These are phyloP conservation scores for Shiraia sp. DNA, from an alignment of 2,329 filamentous ascomycete genomes.

Conservation along the genomic window DNA sequence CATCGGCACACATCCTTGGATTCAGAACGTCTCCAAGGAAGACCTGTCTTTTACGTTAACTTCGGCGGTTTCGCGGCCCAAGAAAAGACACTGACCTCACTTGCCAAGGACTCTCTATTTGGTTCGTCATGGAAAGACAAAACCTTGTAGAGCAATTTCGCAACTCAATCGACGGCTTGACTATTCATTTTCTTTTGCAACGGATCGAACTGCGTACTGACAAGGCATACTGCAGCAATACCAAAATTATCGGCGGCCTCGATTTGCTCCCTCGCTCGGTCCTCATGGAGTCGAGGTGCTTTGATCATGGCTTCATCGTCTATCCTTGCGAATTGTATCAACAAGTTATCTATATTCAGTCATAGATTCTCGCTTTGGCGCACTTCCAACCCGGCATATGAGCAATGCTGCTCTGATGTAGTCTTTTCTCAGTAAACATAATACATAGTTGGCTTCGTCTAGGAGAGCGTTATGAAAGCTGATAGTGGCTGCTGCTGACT, in stretches of 20 bases:
- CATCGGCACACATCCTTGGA: not conserved
- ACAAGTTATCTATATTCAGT: too few species aligned
- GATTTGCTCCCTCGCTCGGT: constrained; percentile 42
- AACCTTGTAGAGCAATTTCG: constrained; percentile 21
- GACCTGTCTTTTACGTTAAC: constrained; percentile 3
- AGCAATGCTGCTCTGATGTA: constrained; percentile 23
- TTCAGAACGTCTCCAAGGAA: not conserved
- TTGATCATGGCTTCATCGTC: constrained; percentile 20
- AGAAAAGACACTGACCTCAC: constrained; percentile 10
- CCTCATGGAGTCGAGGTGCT: constrained; percentile 38
- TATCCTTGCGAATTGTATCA: too few species aligned
- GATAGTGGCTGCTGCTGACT: constrained; percentile 14
- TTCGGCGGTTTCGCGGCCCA: not conserved
- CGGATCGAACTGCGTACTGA: constrained; percentile 28
- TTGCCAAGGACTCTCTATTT: constrained; percentile 10
- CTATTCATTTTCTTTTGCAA: constrained; percentile 20
- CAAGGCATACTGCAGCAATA: constrained; percentile 38
- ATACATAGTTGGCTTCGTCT: constrained; percentile 12
- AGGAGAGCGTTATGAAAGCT: constrained; percentile 14
- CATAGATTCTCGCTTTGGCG: constrained; percentile 11
- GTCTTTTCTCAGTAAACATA: constrained; percentile 22
- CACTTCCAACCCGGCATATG: constrained; percentile 23
- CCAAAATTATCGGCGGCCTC: constrained; percentile 43
- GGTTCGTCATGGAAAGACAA: constrained; percentile 23
- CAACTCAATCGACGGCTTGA: constrained; percentile 25